A percentile compares a stretch with the other conserved stretches of the same genome.
Conservation (phyloP, 1,284 basidiomycete species). For the Austroboletus niveus region DNA sequence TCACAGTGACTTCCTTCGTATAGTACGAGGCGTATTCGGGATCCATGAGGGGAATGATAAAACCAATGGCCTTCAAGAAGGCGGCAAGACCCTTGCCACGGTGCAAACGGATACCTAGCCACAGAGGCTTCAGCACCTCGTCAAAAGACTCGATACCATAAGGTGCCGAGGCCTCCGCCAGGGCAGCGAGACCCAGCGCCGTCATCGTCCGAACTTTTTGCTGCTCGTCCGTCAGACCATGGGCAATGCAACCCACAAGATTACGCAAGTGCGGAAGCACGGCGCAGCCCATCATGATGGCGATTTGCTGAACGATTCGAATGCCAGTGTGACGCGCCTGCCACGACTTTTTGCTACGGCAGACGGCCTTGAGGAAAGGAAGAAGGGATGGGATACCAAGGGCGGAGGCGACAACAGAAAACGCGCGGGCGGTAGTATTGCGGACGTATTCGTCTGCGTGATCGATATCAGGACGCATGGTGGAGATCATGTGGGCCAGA, state of each 20-base stretch:
- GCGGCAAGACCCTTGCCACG: constrained; percentile 98
- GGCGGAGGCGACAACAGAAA: constrained; percentile 98
- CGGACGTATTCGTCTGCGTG: constrained; percentile 99
- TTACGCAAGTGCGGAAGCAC: constrained; percentile 96
- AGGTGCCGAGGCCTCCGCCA: constrained; percentile 96
- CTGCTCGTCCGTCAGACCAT: constrained; percentile 96
- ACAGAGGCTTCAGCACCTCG: constrained; percentile 95
- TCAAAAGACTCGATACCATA: constrained; percentile 99
- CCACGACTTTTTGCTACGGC: constrained; percentile 99
- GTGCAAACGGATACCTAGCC: constrained; percentile 97
- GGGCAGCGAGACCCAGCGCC: constrained; percentile 90
- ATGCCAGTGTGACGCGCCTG: constrained; percentile 99
- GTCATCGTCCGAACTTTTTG: constrained; percentile 99
- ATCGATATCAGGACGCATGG: constrained; percentile 99
- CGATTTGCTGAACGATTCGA: constrained; percentile 98
- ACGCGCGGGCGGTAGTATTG: constrained; percentile 98
- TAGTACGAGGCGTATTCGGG: constrained; percentile 98
- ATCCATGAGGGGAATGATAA: constrained; percentile 99
- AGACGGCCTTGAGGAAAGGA: constrained; percentile 98
- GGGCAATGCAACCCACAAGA: constrained; percentile 94
- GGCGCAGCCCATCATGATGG: constrained; percentile 99
- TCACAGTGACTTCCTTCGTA: constrained; percentile 95
- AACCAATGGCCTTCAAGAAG: constrained; percentile 98
- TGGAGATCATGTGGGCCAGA: constrained; percentile 99
- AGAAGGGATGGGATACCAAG: constrained; percentile 97